Conservation (phyloP, 305 asterid species). For the Fraxinus latifolia region DNA sequence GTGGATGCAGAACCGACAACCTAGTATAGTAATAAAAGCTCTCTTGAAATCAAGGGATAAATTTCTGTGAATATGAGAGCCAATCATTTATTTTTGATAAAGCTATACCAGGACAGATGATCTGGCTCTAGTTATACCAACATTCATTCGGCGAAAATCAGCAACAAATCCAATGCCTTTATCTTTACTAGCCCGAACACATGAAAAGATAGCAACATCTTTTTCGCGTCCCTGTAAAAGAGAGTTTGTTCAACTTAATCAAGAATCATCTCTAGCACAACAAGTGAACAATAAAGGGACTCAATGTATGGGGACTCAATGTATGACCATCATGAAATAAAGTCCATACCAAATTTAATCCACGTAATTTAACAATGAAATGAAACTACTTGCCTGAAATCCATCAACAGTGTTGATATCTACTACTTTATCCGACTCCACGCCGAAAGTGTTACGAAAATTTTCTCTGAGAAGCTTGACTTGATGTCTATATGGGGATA, state of each 20-base stretch:
- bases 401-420: constrained; percentile 98
- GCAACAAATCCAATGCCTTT: constrained; percentile 80
- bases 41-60: constrained; percentile 8
- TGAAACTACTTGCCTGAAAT: constrained; percentile 62
- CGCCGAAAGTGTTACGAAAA: constrained; percentile 65
- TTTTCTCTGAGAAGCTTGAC: constrained; percentile 72
- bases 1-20: constrained; percentile 97
- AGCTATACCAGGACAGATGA: constrained; percentile 84
- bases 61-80: constrained; percentile 5
- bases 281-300: background rate
- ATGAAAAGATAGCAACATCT: constrained; percentile 93
- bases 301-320: constrained; percentile 1
- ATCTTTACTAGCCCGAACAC: constrained; percentile 79
- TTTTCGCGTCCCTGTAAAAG: constrained; percentile 85
- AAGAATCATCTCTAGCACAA: constrained; percentile 1
- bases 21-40: constrained; percentile 33
- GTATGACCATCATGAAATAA: background rate
- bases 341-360: background rate
- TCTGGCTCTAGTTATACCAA: constrained; percentile 95
- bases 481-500: constrained; percentile 84
- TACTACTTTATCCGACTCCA: constrained; percentile 72
- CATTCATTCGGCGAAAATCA: constrained; percentile 98
- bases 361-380: constrained; percentile 4
- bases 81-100: constrained; percentile 5
- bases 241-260: constrained; percentile 14